phyloP scores from a whole-genome alignment of 331 rosid genomes.

The Dryas integrifolia region DNA sequence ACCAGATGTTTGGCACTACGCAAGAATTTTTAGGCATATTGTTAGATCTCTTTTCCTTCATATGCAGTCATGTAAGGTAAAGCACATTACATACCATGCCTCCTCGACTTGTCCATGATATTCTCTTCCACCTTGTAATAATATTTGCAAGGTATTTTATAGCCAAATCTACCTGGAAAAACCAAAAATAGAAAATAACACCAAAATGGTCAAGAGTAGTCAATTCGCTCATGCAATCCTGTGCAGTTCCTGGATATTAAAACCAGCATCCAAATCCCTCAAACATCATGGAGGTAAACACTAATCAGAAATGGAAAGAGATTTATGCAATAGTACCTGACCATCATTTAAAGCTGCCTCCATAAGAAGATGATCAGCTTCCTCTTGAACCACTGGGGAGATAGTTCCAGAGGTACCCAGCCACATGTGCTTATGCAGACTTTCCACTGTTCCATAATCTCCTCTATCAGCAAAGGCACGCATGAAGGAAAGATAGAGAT shows the following conservation, averaged over 20 bases:
- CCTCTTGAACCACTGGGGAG: slow-evolving; percentile 52
- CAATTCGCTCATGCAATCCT: neutral
- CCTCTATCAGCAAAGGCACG: slow-evolving; percentile 62
- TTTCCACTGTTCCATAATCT: slow-evolving; percentile 57
- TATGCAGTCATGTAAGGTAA: slow-evolving; percentile 3
- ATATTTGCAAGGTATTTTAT: slow-evolving; percentile 39
- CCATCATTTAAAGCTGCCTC: slow-evolving; percentile 74
- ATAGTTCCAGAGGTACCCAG: slow-evolving; percentile 68
- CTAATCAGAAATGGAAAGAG: slow-evolving; percentile 4
- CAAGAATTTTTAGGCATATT: neutral
- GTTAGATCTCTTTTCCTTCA: neutral
- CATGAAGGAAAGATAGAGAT: slow-evolving; percentile 87
- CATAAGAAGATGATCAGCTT: slow-evolving; percentile 89
- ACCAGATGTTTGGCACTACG: neutral
- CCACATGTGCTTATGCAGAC: slow-evolving; percentile 64
- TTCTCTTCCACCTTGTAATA: slow-evolving; percentile 55
- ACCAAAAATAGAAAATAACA: slow-evolving; percentile 7
- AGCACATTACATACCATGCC: slow-evolving; percentile 59
- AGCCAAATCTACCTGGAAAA: slow-evolving; percentile 58
- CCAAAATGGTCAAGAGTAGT: neutral
- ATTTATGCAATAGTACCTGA: slow-evolving; percentile 44
- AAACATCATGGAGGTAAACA: slow-evolving; percentile 2
- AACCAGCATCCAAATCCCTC: slow-evolving; percentile 1
- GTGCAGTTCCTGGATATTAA: neutral
- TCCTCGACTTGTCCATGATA: slow-evolving; percentile 84